A percentile compares a stretch with the other conserved stretches of the same genome.
These are phyloP conservation scores for Tricholomella constricta DNA, from an alignment of 768 basidiomycete species.

Conservation along the genomic window DNA sequence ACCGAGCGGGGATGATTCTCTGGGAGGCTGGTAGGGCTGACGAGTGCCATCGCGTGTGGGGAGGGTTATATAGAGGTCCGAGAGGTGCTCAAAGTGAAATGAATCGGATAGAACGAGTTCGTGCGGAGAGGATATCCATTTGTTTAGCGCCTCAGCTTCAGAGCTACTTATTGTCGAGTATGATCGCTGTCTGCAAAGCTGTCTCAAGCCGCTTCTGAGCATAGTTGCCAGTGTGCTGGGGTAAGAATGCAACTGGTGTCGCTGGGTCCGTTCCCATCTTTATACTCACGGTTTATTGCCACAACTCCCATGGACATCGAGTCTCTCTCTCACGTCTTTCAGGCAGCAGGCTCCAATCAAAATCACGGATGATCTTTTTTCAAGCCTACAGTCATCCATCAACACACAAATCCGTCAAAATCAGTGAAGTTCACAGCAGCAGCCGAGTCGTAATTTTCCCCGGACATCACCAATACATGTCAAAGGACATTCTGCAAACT, in stretches of 20 bases:
- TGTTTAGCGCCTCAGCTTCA: slow-evolving; percentile 39
- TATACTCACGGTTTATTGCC: no score
- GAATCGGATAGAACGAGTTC: slow-evolving; percentile 48
- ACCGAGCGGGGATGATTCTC: slow-evolving; percentile 42
- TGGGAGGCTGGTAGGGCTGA: slow-evolving; percentile 43
- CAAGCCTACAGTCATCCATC: no score
- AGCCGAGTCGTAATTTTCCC: no score
- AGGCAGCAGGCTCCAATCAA: no score
- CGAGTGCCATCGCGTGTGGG: slow-evolving; percentile 68
- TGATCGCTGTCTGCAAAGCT: slow-evolving; percentile 9
- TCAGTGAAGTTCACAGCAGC: no score
- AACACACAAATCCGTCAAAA: no score
- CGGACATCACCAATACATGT: no score
- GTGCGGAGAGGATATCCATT: slow-evolving; percentile 55
- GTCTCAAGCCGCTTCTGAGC: slow-evolving; percentile 13
- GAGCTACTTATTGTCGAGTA: slow-evolving; percentile 15
- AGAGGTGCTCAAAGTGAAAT: slow-evolving; percentile 55
- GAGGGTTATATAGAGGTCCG: slow-evolving; percentile 68
- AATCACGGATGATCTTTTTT: no score
- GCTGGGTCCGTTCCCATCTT: no score
- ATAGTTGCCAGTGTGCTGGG: slow-evolving; percentile 10
- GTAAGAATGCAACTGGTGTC: no score
- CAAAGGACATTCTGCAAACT: slow-evolving; percentile 2
- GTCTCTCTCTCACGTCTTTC: no score
- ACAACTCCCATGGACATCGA: no score